Evolutionary conservation across 2,329 filamentous ascomycete species (phyloP), one percentile per base, ranked within the genome.

Genomic region (Calonectria crousiana): DNA sequence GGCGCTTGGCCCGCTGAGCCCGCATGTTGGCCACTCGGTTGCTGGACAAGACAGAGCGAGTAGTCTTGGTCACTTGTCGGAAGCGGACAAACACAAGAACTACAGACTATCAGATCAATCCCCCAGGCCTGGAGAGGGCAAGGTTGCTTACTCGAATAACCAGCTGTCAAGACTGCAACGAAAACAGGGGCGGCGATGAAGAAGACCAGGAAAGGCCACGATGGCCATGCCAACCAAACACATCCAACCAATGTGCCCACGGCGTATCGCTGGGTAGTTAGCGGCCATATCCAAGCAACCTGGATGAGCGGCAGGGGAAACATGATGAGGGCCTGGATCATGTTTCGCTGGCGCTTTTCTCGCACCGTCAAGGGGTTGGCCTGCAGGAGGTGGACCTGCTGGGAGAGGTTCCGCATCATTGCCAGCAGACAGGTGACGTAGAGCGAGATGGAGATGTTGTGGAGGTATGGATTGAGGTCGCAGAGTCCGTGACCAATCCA

Each of bases 401-500:
- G 81, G 18, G 90, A 86, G 13, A 92, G 85, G 56, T 90, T 88
- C 18, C 87, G 86, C 86, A 91, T 89, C 72, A 91, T 88, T 79
- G 89, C 88, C 66, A 91, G 87, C 56, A 91, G 83, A 44, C 87
- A 87, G n/a, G 88, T 87, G 51, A 85, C 85, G 79, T 87, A 91
- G 52, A 89, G 78, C 1, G 86, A 86, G 51, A 88, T 85, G 71
- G 56, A 72, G 77, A 87, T 83, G 74, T 89, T 89, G 75, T 89
- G 85, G 34, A 87, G 81, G 49, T 88, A 89, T 16, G 86, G 79
- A 77, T 89, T 85, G 41, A 91, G 13, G 77, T 92, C 90, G 78
- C 90, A 92, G 82, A 89, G 86, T 23, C 88, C 89, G 30, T 84
- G 80, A 66, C 90, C 90, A 3, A 84, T 81, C 84, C 85, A 91